These are phyloP conservation scores for Globisporangium viniferum DNA, from an alignment of 352 stramenopile species.

Conservation along the genomic window DNA sequence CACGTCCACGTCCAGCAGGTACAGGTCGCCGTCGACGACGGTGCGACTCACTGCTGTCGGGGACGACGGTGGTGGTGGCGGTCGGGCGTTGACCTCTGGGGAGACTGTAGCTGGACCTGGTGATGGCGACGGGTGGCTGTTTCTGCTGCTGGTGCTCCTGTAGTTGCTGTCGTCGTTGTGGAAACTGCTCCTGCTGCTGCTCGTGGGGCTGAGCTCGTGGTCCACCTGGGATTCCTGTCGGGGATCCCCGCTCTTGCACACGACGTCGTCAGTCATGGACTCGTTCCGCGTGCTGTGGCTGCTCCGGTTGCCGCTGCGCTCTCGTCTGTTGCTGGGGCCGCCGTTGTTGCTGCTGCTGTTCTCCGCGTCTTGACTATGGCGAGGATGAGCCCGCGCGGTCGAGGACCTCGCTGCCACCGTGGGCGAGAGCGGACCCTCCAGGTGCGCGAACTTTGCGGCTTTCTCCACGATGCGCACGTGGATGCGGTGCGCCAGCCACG, in stretches of 20 bases:
- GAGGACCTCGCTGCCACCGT: not conserved
- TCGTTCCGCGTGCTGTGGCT: conserved; percentile 32
- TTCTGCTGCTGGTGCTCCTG: not conserved
- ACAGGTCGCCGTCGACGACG: conserved; percentile 16
- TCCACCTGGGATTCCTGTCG: not conserved
- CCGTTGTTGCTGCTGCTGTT: not conserved
- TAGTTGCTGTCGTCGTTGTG: conserved; percentile 10
- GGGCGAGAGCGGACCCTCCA: conserved; percentile 11
- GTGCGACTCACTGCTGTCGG: conserved; percentile 3
- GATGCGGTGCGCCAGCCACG: conserved; percentile 68
- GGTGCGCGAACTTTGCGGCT: conserved; percentile 5
- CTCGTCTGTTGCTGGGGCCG: not conserved
- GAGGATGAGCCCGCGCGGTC: not conserved
- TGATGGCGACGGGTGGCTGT: conserved; percentile 4
- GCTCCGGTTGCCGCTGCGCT: conserved; percentile 8
- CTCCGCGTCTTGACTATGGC: not conserved
- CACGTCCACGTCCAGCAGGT: conserved; percentile 18
- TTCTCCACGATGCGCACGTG: conserved; percentile 38
- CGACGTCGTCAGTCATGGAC: conserved; percentile 19
- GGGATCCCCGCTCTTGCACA: not conserved
- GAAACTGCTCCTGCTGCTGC: conserved; percentile 15
- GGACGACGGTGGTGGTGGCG: too few species aligned
- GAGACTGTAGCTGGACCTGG: conserved; percentile 12
- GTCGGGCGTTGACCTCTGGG: not conserved
- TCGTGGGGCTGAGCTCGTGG: conserved; percentile 22